Percentiles rank a stretch among this genome's conserved stretches.
These are phyloP conservation scores for Margaritispora aquatica DNA, from an alignment of 495 filamentous ascomycete species.

Conservation along the genomic window DNA sequence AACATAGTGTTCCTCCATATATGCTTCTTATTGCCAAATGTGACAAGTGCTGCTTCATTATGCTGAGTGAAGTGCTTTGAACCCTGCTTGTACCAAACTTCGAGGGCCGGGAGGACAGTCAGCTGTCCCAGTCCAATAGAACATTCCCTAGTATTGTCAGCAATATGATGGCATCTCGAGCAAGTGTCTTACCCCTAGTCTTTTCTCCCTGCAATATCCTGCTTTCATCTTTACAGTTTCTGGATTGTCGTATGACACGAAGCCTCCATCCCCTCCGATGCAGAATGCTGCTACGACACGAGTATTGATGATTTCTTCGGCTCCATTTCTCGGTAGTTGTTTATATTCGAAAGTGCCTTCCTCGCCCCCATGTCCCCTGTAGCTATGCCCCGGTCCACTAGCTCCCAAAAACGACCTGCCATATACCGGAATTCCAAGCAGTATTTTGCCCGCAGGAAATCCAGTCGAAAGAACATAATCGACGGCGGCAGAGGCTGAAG, in stretches of 20 bases:
- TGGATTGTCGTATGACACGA: conserved; percentile 81
- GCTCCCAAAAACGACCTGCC: conserved; percentile 75
- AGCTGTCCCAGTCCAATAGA: conserved; percentile 87
- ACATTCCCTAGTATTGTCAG: conserved; percentile 52
- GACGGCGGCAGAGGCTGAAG: conserved; percentile 62
- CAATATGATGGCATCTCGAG: conserved; percentile 9
- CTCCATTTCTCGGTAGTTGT: conserved; percentile 63
- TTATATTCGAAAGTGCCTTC: conserved; percentile 81
- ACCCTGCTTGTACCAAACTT: conserved; percentile 72
- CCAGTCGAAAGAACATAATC: conserved; percentile 57
- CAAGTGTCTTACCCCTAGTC: conserved; percentile 51
- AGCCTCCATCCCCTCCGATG: conserved; percentile 75
- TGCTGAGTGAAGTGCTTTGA: conserved; percentile 54
- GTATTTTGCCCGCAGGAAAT: conserved; percentile 67
- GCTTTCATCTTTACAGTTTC: conserved; percentile 82
- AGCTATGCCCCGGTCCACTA: conserved; percentile 54
- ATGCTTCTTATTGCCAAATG: no score
- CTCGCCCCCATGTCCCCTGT: conserved; percentile 60
- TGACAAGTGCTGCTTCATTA: not conserved
- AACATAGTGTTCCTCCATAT: no score
- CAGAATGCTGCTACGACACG: conserved; percentile 65
- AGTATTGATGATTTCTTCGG: conserved; percentile 64
- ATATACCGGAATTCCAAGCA: conserved; percentile 75
- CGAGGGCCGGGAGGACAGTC: conserved; percentile 58
- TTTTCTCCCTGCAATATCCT: conserved; percentile 66